Conservation (phyloP, 495 filamentous ascomycete genomes). For the Penicillium argentinense region DNA sequence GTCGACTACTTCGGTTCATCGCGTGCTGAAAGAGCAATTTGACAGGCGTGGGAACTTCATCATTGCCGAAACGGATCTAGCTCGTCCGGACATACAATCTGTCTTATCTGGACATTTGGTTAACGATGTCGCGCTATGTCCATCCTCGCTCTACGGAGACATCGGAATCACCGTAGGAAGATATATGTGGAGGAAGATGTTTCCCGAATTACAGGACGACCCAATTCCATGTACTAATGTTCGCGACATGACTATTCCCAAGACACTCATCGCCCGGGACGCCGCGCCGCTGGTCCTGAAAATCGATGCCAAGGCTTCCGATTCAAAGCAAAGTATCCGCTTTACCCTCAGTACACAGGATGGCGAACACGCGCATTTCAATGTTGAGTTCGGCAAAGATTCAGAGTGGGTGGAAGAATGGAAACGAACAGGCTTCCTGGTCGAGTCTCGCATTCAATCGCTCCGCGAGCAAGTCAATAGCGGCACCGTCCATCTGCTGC, state of each 20-base stretch:
- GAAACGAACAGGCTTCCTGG: constrained; percentile 53
- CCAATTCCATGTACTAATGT: constrained; percentile 43
- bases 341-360: constrained; percentile 15
- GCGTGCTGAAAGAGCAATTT: constrained; percentile 54
- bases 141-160: constrained; percentile 1
- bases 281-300: constrained; percentile 39
- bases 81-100: constrained; percentile 51
- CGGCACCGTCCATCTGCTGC: constrained; percentile 50
- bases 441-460: constrained; percentile 51
- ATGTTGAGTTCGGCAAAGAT: constrained; percentile 38
- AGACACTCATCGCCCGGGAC: constrained; percentile 56
- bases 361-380: constrained; percentile 51
- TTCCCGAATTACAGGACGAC: constrained; percentile 36
- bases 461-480: constrained; percentile 48
- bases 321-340: constrained; percentile 30
- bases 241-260: constrained; percentile 58
- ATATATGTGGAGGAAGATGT: constrained; percentile 53
- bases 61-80: constrained; percentile 41
- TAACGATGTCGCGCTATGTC: not conserved
- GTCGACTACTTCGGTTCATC: constrained; percentile 19
- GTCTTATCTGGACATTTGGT: constrained; percentile 52
- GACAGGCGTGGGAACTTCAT: constrained; percentile 58
- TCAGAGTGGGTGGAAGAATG: constrained; percentile 38
- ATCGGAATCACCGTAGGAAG: constrained; percentile 49
- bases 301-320: not conserved